Evolutionary conservation across 2,329 filamentous ascomycete species (phyloP), one percentile per base, ranked within the genome.

Genomic region (Pseudocercospora eumusae): DNA sequence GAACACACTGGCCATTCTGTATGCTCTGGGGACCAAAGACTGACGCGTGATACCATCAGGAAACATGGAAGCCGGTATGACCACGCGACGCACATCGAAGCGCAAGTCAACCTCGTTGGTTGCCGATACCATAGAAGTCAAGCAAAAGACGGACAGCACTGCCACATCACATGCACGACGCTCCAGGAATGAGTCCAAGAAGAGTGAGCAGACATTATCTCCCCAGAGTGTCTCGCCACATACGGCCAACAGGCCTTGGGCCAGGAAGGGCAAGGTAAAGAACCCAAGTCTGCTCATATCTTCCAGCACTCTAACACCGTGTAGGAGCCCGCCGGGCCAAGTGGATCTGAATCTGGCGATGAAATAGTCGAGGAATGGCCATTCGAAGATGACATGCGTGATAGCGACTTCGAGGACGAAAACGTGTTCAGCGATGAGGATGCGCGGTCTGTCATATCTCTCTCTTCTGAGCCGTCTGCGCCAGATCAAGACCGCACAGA

Each of bases 321-420:
- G 44, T 18, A 57, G 25, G 62, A 63, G 5, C 57, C 59, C 56
- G 31, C 54, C 13, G 44, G 44, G 15, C 27, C 28, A 42, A 18
- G 31, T 28, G 20, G 31, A 31, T 33, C 40, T 31, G 42, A 58
- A 13, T 25, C 49, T 36, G 57, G 52, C 15, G 25, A 62, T 25
- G 61, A 64, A 21, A 42, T 57, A 9, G 45, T 83, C 23, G 62
- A 66, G 47, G 62, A 67, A 50, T 59, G 56, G 42, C 59, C 62
- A 11, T 55, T 56, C 11, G 57, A 65, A 4, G 64, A 63, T 36
- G 63, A 66, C 47, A 40, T 36, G 31, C 52, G 15, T 25, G 52
- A 33, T 11, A 54, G 52, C 33, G 57, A 69, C 28, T 33, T 59
- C 10, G 62, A 65, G 1, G 62, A 66, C 18, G 68, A 68, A 85